phyloP scores from a whole-genome alignment of 306 rosid species.

The Begonia masoniana region DNA sequence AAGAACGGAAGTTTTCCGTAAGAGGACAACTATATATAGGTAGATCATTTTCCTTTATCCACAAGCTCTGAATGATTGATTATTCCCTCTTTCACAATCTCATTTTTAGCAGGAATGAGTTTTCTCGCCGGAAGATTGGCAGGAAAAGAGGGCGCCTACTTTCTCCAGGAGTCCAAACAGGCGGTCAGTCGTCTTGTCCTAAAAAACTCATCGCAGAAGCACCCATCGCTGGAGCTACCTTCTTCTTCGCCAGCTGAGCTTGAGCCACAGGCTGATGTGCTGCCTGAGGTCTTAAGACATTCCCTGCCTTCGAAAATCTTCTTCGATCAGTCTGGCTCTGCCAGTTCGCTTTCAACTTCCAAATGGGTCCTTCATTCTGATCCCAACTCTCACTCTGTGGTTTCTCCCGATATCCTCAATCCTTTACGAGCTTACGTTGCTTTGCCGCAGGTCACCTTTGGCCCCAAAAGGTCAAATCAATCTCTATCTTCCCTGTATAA shows the following conservation, averaged over 20 bases:
- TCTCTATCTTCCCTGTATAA: not conserved
- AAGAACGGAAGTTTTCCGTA: too few relatives aligned
- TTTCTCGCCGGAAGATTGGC: conserved; percentile 82
- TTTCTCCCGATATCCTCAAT: conserved; percentile 48
- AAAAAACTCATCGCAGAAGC: conserved; percentile 22
- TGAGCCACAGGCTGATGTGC: conserved; percentile 50
- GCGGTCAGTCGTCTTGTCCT: conserved; percentile 48
- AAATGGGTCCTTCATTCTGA: conserved; percentile 66
- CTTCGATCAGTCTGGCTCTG: conserved; percentile 7
- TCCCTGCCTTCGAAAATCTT: conserved; percentile 63
- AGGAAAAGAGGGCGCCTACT: conserved; percentile 80
- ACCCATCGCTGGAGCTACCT: conserved; percentile 9
- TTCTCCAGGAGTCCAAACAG: conserved; percentile 80
- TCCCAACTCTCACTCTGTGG: conserved; percentile 13
- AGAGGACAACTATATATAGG: too few relatives aligned
- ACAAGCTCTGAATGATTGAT: too few relatives aligned
- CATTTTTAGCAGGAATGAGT: conserved; percentile 32
- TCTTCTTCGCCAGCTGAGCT: conserved; percentile 12
- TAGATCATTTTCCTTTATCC: too few relatives aligned
- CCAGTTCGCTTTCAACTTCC: conserved; percentile 40
- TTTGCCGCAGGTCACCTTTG: conserved; percentile 79
- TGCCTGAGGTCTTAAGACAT: conserved; percentile 68
- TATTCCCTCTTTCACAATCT: too few relatives aligned
- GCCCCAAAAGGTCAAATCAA: conserved; percentile 60
- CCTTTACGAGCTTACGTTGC: conserved; percentile 63